These are phyloP conservation scores for Lycium barbarum DNA, from an alignment of 257 asterid genomes.

Conservation along the genomic window DNA sequence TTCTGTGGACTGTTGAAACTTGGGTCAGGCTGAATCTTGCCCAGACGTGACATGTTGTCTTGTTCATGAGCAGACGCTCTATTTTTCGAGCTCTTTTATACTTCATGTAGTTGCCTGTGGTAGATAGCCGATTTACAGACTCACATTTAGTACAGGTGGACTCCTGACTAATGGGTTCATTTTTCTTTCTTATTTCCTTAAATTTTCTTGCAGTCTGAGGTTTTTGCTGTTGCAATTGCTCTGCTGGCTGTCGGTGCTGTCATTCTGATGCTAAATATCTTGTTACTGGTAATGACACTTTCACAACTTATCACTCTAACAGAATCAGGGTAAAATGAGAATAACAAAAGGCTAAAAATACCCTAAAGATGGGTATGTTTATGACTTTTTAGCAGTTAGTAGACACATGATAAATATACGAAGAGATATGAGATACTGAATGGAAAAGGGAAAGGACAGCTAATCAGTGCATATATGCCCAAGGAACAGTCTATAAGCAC, in stretches of 20 bases:
- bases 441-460: background rate
- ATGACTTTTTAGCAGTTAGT: background rate
- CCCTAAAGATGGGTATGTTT: background rate
- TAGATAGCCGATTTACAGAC: background rate
- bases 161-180: slow-evolving; percentile 3
- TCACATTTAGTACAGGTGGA: background rate
- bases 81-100: background rate
- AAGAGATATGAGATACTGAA: background rate
- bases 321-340: background rate
- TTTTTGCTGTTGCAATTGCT: slow-evolving; percentile 96
- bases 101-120: background rate
- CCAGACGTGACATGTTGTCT: background rate
- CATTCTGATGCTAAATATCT: slow-evolving; percentile 85
- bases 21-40: slow-evolving; percentile 2
- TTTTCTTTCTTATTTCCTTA: slow-evolving; percentile 23
- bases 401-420: background rate
- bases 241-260: slow-evolving; percentile 93
- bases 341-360: background rate
- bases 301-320: background rate
- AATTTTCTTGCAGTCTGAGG: slow-evolving; percentile 78
- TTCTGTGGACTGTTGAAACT: background rate
- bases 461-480: background rate
- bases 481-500: slow-evolving; percentile 14
- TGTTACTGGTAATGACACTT: slow-evolving; percentile 70
- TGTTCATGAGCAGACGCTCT: background rate